Evolutionary conservation across 331 rosid genomes (phyloP), one percentile per base, ranked within the genome.

Genomic region (Malus hybrid): DNA sequence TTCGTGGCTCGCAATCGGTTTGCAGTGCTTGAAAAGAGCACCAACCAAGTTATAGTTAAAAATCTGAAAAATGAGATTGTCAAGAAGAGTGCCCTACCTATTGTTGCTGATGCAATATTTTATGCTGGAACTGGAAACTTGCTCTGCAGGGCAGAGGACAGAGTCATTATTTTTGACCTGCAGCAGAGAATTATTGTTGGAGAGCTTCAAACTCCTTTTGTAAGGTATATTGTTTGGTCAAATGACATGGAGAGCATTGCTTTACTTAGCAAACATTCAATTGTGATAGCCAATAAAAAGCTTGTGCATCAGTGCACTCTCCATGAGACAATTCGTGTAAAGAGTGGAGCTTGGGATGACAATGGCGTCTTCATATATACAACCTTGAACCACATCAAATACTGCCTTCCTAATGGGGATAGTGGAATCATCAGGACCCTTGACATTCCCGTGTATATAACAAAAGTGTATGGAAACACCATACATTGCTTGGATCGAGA

Each of bases 291-390:
- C 19, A 77, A 48, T 33, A 69, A 69, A 53, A 67, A 77, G 68
- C 80, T 77, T 9, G 80, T 58, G 56, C 80, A 58, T 63, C 80
- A 77, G 30, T 77, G 75, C 53, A 68, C 80, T 60, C 63, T 77
- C 44, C 52, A 77, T 69, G 75, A 77, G 80, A 68, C 65, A 33
- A 68, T 68, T 60, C 75, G 61, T 44, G 75, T 77, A 29, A 77
- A 77, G 69, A 69, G 80, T 60, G 80, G 75, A 57, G 80, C 75
- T 44, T 77, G 80, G 80, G 70, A 77, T 68, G 75, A 77, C 20
- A 48, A 77, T 58, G 80, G 80, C 2, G 70, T 77, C 68, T 77
- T 77, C 75, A 60, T 77, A 42, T 68, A 68, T 33, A 68, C 80
- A 29, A 77, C 80, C 29, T 22, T 77, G 62, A 77, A 57, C 55